Base-by-base conservation (phyloP, 1,284 basidiomycete species). In the Rhodotorula sp. region DNA sequence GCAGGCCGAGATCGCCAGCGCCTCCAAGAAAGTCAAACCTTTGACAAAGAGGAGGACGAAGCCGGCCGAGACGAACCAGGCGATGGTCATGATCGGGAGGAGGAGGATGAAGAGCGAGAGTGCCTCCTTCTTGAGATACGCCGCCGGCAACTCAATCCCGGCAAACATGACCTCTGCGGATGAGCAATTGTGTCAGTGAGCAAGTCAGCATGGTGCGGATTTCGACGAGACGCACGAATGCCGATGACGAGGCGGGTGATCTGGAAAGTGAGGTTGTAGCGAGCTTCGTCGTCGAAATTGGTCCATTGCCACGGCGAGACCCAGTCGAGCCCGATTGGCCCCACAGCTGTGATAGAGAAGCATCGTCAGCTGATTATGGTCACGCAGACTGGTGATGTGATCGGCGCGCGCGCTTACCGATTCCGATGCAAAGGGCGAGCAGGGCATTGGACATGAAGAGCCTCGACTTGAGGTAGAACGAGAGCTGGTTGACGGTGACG, bases 401-500 rank as follows among this genome's bases (percentile, higher is more conserved):
- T 42, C n/a, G n/a, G 10, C 4, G 3, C 26, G 30, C 12, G 12
- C 3, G 24, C 71, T 58, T 22, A 73, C 72, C 60, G 59, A 75
- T 72, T 1, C 74, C 74, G 26, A 75, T 22, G 24, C 48, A 59
- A 37, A 75, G 56, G 1, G 71, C 58, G 55, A 75, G 61, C 44
- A 75, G 62, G 1, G 74, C 70, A 15, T 48, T 56, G 10, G 74
- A 82, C 66, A 83, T 77, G 72, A 82, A 82, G 6, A 83, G 76
- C 48, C 77, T 75, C 71, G 83, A 81, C 66, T 83, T 83, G 62
- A 83, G 48, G 22, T 81, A 77, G 68, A 81, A 83, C 44, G 78
- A 79, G 51, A 81, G 68, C 8, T 82, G 79, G 1, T 80, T 81
- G 61, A 81, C 70, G 22, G 80, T 56, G 26, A 76, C 74, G 64